A percentile compares a stretch with the other conserved stretches of the same genome.
Conservation (phyloP, 805 yeast species). For the Phaffomyces antillensis region DNA sequence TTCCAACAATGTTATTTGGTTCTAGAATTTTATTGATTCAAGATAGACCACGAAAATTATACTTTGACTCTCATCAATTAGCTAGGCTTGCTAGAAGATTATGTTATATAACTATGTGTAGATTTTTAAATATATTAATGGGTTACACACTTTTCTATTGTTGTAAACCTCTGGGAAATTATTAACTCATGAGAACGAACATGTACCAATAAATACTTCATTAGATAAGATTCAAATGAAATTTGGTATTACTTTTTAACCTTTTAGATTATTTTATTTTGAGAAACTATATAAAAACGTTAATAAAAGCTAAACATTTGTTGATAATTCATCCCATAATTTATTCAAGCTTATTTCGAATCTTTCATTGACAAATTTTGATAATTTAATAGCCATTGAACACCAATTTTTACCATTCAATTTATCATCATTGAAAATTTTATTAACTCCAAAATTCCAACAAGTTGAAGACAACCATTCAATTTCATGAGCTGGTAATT, state of each 20-base stretch:
- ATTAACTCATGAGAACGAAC: slow-evolving; percentile 21
- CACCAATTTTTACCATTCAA: slow-evolving; percentile 24
- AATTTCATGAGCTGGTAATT: slow-evolving; percentile 22
- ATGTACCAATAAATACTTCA: slow-evolving; percentile 18
- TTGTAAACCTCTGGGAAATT: slow-evolving; percentile 17
- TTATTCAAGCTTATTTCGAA: slow-evolving; percentile 19
- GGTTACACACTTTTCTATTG: slow-evolving; percentile 9
- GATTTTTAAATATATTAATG: slow-evolving; percentile 3
- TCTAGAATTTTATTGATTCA: slow-evolving; percentile 28
- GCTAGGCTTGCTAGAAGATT: slow-evolving; percentile 18
- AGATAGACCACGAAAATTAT: slow-evolving; percentile 28
- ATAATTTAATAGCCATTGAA: slow-evolving; percentile 20
- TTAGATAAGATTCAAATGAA: slow-evolving; percentile 14
- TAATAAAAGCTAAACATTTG: neutral
- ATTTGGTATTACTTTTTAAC: slow-evolving; percentile 19
- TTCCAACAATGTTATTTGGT: slow-evolving; percentile 29
- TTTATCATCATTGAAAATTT: slow-evolving; percentile 17
- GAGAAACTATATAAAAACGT: slow-evolving; percentile 12
- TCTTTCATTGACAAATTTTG: slow-evolving; percentile 22
- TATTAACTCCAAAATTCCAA: slow-evolving; percentile 33
- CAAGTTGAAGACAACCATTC: slow-evolving; percentile 30
- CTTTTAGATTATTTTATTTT: too few species aligned
- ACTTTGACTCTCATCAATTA: slow-evolving; percentile 9
- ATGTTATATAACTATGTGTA: slow-evolving; percentile 10
- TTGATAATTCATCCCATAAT: slow-evolving; percentile 24